Evolutionary conservation across 192 early-diverging fungal genomes (phyloP).

Genomic region (Podila clonocystis): DNA sequence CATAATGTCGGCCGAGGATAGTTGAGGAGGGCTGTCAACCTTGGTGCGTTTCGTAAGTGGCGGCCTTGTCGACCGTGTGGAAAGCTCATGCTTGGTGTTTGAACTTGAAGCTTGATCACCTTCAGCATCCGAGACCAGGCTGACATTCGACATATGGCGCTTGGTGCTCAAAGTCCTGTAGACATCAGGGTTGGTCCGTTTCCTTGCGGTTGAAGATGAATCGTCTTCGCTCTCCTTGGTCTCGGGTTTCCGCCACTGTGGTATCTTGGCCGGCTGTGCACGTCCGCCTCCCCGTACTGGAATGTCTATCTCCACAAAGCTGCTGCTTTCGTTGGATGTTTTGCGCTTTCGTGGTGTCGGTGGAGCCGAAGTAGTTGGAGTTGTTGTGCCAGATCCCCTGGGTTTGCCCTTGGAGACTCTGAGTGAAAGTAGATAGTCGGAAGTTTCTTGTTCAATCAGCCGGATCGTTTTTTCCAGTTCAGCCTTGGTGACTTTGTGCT

Average conservation of each 20-base stretch:
- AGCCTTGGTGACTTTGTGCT: constrained; percentile 29
- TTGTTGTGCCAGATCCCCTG: not conserved
- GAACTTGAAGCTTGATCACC: not conserved
- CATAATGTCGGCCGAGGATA: constrained; percentile 30
- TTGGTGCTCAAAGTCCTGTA: constrained; percentile 15
- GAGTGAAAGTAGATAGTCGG: constrained; percentile 19
- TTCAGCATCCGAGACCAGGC: constrained; percentile 29
- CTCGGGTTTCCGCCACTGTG: not conserved
- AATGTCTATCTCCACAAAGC: constrained; percentile 3
- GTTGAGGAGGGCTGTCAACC: not conserved
- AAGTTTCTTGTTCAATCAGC: constrained; percentile 21
- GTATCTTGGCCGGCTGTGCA: not conserved
- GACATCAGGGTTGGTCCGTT: not conserved
- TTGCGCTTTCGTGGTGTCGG: constrained; percentile 24
- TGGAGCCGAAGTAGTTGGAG: not conserved
- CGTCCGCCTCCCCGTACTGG: constrained; percentile 11
- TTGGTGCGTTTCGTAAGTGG: constrained; percentile 22
- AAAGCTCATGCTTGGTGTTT: not conserved
- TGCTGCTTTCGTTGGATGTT: constrained; percentile 4
- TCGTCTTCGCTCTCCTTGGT: not conserved
- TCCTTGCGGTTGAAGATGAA: not conserved
- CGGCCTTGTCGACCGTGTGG: not conserved
- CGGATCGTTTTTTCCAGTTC: constrained; percentile 43
- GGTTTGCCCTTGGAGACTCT: constrained; percentile 16
- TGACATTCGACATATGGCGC: constrained; percentile 36